Base-by-base conservation (phyloP, 108 stramenopile species). In the Skeletonema tropicum region DNA sequence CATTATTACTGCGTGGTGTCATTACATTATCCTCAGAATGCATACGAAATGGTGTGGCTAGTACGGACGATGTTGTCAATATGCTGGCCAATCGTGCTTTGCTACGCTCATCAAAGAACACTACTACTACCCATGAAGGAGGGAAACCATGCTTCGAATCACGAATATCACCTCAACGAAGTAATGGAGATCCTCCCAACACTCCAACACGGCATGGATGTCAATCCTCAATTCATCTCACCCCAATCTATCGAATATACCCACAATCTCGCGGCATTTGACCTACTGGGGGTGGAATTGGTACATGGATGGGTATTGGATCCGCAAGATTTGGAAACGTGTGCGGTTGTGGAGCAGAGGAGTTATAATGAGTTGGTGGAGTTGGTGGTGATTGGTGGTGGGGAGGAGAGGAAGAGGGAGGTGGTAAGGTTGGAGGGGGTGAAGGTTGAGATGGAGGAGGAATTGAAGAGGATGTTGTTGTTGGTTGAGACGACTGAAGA, bases 271-370 rank as follows among this genome's bases (percentile, higher is more conserved):
- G 87, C 94, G 21, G 82, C 92, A 10, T 98, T 98, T 74, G 99
- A 99, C 83, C 48, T 96, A 41, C 69, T 96, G 42, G 91, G 85
- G 2, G 77, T 98, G 3, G 80, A 91, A 66, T 73, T 99, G 33
- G 92, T 98, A n/a, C 99, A 99, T 83, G 99, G 99, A 2, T 99
- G 99, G 99, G 64, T 98, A 30, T 23, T 94, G 21, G 98, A 98
- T 67, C 90, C 94, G 31, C 81, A 91, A 52, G 86, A 86, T 41
- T 73, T 60, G 26, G 87, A 85, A 60, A 86, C 76, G 9, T 65
- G 38, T 25, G 71, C 46, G 0, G 83, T 81, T 29, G 49, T 95
- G 31, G 82, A 77, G 19, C 52, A 45, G 15, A 84, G 83, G 64
- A 90, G 90, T 36, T 99, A 99, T 88, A 99, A 99, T 88, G 92